Conservation (phyloP, 2,329 filamentous ascomycete genomes). For the Ceratocystis papillata region DNA sequence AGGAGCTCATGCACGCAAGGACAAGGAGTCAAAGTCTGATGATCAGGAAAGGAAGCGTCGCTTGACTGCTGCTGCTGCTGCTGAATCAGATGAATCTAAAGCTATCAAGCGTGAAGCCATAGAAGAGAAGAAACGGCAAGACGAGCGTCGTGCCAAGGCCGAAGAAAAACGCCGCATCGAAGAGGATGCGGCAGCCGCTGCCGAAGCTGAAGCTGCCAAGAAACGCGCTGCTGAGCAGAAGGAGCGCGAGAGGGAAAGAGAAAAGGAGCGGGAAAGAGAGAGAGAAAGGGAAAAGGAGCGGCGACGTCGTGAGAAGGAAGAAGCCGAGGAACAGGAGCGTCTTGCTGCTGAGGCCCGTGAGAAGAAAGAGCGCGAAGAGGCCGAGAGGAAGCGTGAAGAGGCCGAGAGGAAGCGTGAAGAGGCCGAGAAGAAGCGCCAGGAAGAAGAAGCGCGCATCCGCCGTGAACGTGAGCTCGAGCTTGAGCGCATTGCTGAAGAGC, state of each 20-base stretch:
- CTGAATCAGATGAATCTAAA: conserved; percentile 33
- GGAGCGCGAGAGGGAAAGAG: conserved; percentile 30
- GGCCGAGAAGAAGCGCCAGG: conserved; percentile 30
- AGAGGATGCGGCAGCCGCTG: conserved; percentile 17
- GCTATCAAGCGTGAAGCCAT: conserved; percentile 30
- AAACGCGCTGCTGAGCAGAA: conserved; percentile 29
- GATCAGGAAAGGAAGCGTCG: conserved; percentile 33
- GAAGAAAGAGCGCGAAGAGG: conserved; percentile 27
- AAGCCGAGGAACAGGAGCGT: conserved; percentile 24
- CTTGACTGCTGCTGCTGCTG: conserved; percentile 28
- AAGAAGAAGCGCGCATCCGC: conserved; percentile 21
- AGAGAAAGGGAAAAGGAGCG: conserved; percentile 20
- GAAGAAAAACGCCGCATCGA: conserved; percentile 26
- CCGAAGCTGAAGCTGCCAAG: conserved; percentile 25
- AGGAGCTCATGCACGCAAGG: conserved; percentile 24
- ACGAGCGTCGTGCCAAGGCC: conserved; percentile 25
- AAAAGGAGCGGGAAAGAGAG: conserved; percentile 26
- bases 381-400: conserved; percentile 30
- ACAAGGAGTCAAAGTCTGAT: conserved; percentile 29
- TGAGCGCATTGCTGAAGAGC: conserved; percentile 20
- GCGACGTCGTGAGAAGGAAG: conserved; percentile 19
- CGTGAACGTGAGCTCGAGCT: conserved; percentile 16
- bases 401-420: conserved; percentile 31
- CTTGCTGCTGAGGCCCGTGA: conserved; percentile 22
- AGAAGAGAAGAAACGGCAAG: conserved; percentile 31